A percentile compares a stretch with the other conserved stretches of the same genome.
Conservation (phyloP, 2,329 filamentous ascomycete genomes). For the Hymenoscyphus scutula region DNA sequence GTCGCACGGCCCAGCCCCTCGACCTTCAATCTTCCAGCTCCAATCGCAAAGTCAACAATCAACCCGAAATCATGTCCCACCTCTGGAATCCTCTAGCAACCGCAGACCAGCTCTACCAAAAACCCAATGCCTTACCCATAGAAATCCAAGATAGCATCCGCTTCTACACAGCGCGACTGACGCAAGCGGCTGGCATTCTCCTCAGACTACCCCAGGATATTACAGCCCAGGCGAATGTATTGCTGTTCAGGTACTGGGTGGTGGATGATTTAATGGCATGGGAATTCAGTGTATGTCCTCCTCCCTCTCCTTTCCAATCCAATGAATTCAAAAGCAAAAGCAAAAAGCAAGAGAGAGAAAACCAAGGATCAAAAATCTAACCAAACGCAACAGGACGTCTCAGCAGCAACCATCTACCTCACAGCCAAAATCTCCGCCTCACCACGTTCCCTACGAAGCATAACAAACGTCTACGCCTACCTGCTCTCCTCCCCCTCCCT, state of each 20-base stretch:
- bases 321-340: too few species aligned
- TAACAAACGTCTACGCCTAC: constrained; percentile 83
- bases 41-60: background rate
- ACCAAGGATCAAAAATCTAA: too few species aligned
- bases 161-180: constrained; percentile 69
- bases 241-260: constrained; percentile 80
- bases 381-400: too few species aligned
- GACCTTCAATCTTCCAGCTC: background rate
- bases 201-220: constrained; percentile 82
- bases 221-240: constrained; percentile 79
- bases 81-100: constrained; percentile 72
- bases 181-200: constrained; percentile 76
- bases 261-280: constrained; percentile 49
- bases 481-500: constrained; percentile 61
- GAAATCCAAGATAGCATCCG: constrained; percentile 72
- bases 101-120: constrained; percentile 63
- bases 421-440: constrained; percentile 77
- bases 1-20: background rate
- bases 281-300: constrained; percentile 50
- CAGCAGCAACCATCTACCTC: constrained; percentile 78
- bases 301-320: constrained; percentile 10
- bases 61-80: constrained; percentile 49
- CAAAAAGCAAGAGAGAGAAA: too few species aligned
- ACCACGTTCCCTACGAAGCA: constrained; percentile 72
- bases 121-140: constrained; percentile 58